Percentiles rank a stretch among this genome's conserved stretches.
phyloP scores from a whole-genome alignment of 768 basidiomycete species.

The Piloderma croceum region DNA sequence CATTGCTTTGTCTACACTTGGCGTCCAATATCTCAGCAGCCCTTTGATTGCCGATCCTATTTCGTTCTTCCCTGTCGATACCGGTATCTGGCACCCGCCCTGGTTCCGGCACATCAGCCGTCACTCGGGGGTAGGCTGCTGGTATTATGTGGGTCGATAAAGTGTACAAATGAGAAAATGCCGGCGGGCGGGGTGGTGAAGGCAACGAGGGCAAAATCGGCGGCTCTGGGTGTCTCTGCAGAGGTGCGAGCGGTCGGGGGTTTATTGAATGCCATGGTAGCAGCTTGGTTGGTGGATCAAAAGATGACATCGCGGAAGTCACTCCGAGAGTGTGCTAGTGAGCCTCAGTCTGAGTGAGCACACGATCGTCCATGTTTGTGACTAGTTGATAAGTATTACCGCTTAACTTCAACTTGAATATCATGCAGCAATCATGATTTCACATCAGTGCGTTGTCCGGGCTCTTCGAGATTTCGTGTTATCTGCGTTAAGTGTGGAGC shows the following conservation, averaged over 20 bases:
- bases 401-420: too few species aligned
- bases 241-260: constrained; percentile 18
- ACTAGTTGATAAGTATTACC: too few species aligned
- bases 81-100: neutral
- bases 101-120: neutral
- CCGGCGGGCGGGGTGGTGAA: constrained; percentile 11
- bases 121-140: constrained; percentile 21
- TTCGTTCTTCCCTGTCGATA: neutral
- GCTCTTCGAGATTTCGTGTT: too few species aligned
- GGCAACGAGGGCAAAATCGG: constrained; percentile 15
- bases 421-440: too few species aligned
- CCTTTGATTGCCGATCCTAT: neutral
- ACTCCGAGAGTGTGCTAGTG: too few species aligned
- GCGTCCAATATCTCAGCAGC: neutral
- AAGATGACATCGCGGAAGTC: neutral
- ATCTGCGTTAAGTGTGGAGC: too few species aligned
- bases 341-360: too few species aligned
- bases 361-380: too few species aligned
- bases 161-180: constrained; percentile 17
- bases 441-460: too few species aligned
- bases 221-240: constrained; percentile 11
- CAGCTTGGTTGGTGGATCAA: neutral
- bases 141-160: constrained; percentile 27
- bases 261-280: constrained; percentile 15
- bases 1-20: neutral